Evolutionary conservation across 2,329 filamentous ascomycete species (phyloP).

Genomic region (Exophiala calicioides): DNA sequence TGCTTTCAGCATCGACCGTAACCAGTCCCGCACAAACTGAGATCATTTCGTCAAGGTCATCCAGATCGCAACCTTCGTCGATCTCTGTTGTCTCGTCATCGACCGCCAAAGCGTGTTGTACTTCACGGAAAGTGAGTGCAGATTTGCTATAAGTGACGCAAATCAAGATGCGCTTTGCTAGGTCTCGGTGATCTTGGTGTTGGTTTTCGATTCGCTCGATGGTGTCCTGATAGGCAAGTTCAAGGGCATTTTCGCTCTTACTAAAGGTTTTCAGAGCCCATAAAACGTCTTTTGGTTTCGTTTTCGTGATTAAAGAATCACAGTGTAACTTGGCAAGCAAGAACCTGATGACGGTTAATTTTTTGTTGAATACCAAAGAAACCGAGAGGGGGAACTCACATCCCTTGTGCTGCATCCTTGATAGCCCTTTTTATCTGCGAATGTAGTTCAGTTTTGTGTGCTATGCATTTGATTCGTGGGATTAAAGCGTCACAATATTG

Average conservation of each 20-base stretch:
- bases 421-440: constrained; percentile 8
- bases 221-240: constrained; percentile 31
- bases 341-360: constrained; percentile 22
- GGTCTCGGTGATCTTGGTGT: constrained; percentile 29
- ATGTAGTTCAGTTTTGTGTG: constrained; percentile 7
- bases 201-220: constrained; percentile 32
- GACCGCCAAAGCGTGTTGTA: constrained; percentile 32
- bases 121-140: constrained; percentile 29
- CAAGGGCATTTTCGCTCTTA: constrained; percentile 17
- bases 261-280: constrained; percentile 27
- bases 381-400: constrained; percentile 4
- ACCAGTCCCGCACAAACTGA: constrained; percentile 48
- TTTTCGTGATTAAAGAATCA: constrained; percentile 26
- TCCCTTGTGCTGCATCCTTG: constrained; percentile 9
- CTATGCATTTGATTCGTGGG: constrained; percentile 6
- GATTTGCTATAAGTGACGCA: constrained; percentile 28
- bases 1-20: constrained; percentile 42
- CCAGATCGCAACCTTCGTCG: constrained; percentile 22
- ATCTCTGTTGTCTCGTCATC: constrained; percentile 15
- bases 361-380: too few relatives aligned
- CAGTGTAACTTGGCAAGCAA: constrained; percentile 31
- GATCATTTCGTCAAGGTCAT: constrained; percentile 33
- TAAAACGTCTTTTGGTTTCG: constrained; percentile 25
- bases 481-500: constrained; percentile 10
- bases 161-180: constrained; percentile 25